phyloP scores from a whole-genome alignment of 331 rosid species.

The Quercus lobata region DNA sequence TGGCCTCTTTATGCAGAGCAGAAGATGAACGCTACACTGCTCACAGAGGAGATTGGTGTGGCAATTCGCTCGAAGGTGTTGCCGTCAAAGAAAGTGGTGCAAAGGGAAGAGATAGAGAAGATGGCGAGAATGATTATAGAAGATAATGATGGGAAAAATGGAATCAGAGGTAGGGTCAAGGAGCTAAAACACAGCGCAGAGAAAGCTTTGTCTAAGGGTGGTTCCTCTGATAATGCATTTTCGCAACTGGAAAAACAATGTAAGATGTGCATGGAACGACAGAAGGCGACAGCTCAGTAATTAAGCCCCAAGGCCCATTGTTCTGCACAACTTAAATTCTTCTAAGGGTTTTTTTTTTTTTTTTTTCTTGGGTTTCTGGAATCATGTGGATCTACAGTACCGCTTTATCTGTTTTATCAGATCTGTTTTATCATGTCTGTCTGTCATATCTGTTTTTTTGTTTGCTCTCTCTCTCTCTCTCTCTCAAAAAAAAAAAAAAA shows the following conservation, averaged over 20 bases:
- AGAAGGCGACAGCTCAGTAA: too few species aligned
- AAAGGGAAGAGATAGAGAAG: constrained; percentile 33
- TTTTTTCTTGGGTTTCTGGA: too few species aligned
- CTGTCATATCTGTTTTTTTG: too few species aligned
- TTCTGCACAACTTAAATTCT: too few species aligned
- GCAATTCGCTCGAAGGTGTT: constrained; percentile 21
- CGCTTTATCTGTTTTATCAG: too few species aligned
- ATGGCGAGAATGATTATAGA: constrained; percentile 37
- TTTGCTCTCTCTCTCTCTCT: too few species aligned
- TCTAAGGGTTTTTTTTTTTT: too few species aligned
- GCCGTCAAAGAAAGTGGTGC: constrained; percentile 30
- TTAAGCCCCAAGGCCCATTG: too few species aligned
- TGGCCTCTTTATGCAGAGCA: constrained; percentile 67
- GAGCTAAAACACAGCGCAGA: constrained; percentile 22
- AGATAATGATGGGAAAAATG: not conserved
- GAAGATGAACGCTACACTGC: constrained; percentile 41
- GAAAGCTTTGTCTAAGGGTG: constrained; percentile 18
- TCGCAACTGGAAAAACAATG: constrained; percentile 11
- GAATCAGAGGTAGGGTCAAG: constrained; percentile 18
- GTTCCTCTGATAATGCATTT: constrained; percentile 23
- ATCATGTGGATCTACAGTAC: too few species aligned
- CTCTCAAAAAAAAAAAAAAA: too few species aligned
- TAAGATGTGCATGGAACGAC: too few species aligned
- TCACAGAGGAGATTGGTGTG: constrained; percentile 41
- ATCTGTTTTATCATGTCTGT: too few species aligned